phyloP scores from a whole-genome alignment of 75 land plant species.

The Selaginella tamariscina region DNA sequence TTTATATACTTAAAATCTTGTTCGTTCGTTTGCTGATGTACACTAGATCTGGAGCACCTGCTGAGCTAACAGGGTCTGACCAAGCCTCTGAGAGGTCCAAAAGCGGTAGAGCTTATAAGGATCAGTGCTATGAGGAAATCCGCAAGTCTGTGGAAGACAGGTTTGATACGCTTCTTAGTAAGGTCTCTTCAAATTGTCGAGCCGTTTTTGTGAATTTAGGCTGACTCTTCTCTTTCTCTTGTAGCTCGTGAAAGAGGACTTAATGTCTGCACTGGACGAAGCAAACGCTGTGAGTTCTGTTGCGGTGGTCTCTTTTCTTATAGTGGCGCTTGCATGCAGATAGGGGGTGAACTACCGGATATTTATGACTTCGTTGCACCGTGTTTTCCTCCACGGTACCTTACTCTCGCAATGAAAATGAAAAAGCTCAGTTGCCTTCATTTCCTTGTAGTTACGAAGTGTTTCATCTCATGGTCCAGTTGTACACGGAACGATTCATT shows the following conservation, averaged over 20 bases:
- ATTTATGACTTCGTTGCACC: conserved; percentile 97
- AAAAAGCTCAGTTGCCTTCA: not conserved
- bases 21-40: too few species aligned
- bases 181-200: conserved; percentile 35
- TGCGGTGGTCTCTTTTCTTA: not conserved
- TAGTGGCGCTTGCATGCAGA: conserved; percentile 30
- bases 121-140: conserved; percentile 89
- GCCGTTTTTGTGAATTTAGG: not conserved
- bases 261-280: conserved; percentile 84
- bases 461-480: conserved; percentile 89
- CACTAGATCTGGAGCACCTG: too few species aligned
- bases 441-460: conserved; percentile 67
- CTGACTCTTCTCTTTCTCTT: conserved; percentile 4
- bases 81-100: conserved; percentile 46
- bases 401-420: not conserved
- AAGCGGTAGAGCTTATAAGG: conserved; percentile 62
- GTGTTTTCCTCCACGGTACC: conserved; percentile 92
- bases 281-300: conserved; percentile 48
- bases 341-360: conserved; percentile 85
- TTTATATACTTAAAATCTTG: too few species aligned
- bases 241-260: conserved; percentile 74
- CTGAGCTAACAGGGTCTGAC: conserved; percentile 5
- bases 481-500: conserved; percentile 93
- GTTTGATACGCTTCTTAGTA: conserved; percentile 54
- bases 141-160: conserved; percentile 72